Evolutionary conservation across 495 filamentous ascomycete genomes (phyloP), one percentile per base, ranked within the genome.

Genomic region (Pseudotulostoma volvatum): DNA sequence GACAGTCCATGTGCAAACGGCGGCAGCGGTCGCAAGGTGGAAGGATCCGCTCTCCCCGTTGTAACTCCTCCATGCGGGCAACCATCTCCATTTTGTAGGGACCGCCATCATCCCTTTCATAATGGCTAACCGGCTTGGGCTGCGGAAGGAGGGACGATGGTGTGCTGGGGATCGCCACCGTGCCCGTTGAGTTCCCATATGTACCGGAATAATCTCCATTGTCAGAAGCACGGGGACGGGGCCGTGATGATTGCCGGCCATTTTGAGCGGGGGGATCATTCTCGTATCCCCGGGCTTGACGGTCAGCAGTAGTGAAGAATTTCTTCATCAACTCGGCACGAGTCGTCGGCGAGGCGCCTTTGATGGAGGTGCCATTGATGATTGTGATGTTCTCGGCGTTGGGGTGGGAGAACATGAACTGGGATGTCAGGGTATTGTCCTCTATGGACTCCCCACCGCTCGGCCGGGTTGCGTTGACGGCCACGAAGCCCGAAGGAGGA

Each of bases 21-120:
- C 84, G 69, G 46, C 84, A 93, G 17, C 82, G 70, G 52, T 92
- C 84, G 51, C 84, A 93, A 4, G 84, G 81, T 15, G 84, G 84
- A 9, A 73, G 46, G 23, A 92, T 77, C 1, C 67, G 60, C 36
- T 82, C 81, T 11, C 81, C 84, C 15, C 78, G 74, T 18, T 68
- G 60, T 8, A 88, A 57, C 40, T 76, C 73, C 48, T 93, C 84
- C 61, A 90, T 82, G 36, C 75, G 74, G 14, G 73, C 58, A 5
- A 79, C 68, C 64, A 88, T 82, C 36, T 81, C 63, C 19, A 71
- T 54, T 21, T 76, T 75, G 54, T 68, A 76, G 1, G 71, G 73
- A 1, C 73, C 73, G 13, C 67, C 73, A 44, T 76, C 74, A 31
- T 76, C 72, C 37, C 66, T 67, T 37, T 71, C 66, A 25, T 60